Conservation (phyloP, 2,329 filamentous ascomycete genomes). For the Salinomyces thailandicus region DNA sequence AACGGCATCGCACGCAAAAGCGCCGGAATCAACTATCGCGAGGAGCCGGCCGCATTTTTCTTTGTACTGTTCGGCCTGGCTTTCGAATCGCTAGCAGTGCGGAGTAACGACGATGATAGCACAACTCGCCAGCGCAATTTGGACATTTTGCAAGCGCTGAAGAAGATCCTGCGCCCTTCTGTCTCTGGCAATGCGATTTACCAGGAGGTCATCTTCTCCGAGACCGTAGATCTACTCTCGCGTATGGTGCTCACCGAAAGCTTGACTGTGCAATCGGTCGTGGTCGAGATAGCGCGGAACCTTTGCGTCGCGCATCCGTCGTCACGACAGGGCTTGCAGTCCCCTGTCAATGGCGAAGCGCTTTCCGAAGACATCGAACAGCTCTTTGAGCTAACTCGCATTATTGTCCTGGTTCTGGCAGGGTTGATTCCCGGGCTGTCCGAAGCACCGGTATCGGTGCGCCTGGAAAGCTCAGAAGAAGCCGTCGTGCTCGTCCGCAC, state of each 20-base stretch:
- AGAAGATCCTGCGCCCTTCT: conserved; percentile 87
- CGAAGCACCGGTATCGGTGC: conserved; percentile 43
- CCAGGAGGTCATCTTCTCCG: conserved; percentile 86
- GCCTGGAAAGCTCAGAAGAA: conserved; percentile 65
- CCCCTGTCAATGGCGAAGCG: conserved; percentile 42
- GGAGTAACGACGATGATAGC: conserved; percentile 48
- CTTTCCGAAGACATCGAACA: conserved; percentile 96
- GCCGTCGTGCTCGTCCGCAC: conserved; percentile 69
- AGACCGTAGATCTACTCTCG: conserved; percentile 93
- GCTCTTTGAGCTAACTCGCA: conserved; percentile 89
- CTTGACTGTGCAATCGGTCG: conserved; percentile 76
- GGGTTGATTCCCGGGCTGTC: conserved; percentile 76
- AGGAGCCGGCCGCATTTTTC: conserved; percentile 97
- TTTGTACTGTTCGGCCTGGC: conserved; percentile 95
- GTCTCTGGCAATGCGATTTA: conserved; percentile 96
- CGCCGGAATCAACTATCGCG: conserved; percentile 88
- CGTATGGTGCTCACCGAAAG: conserved; percentile 85
- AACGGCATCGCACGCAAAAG: conserved; percentile 44
- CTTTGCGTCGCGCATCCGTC: conserved; percentile 87
- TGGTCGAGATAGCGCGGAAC: conserved; percentile 86
- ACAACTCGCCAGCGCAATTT: conserved; percentile 35
- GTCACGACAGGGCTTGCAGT: conserved; percentile 51
- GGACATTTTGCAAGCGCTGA: conserved; percentile 80
- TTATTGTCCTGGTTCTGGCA: conserved; percentile 86
- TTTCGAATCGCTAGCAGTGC: conserved; percentile 86